Evolutionary conservation across 179 eudicot genomes (phyloP), one percentile per base, ranked within the genome.

Genomic region (Patellifolia procumbens): DNA sequence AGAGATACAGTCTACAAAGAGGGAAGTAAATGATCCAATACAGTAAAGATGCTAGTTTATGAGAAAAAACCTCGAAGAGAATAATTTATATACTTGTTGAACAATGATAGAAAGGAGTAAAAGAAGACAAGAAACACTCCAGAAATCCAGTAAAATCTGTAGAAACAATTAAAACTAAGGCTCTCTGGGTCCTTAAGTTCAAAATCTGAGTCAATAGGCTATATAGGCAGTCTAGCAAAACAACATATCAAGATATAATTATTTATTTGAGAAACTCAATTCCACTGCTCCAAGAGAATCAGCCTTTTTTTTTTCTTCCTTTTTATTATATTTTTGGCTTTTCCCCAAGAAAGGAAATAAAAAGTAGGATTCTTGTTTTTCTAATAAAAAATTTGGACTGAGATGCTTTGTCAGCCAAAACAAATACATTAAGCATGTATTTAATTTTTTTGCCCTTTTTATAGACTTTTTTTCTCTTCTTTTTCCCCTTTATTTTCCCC

Each of bases 341-440:
- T 20, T 11, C 15, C n/a, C 20, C 39, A 52, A 48, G n/a, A 75
- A 37, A 63, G 68, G 61, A 17, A 62, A 62, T 5, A 39, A 51
- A 45, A 46, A 28, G 67, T 35, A 35, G 52, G 31, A 15, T 51
- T 51, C 37, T 71, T 60, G 35, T 31, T 59, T 43, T 56, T 58
- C 11, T 22, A 70, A 29, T 59, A 39, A 65, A 11, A 22, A 11
- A 71, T n/a, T 70, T 32, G 32, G 24, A 60, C 3, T 60, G 20
- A 73, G 78, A 74, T 68, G 71, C 82, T 74, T 74, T 80, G 74
- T 80, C 78, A 74, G 78, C 75, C 34, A 59, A 80, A 68, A 35
- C 35, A 60, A 48, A 59, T 60, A 74, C 82, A 79, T 48, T 48
- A 79, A 68, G 55, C 72, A 68, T 67, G 68, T 69, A 74, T 67